Evolutionary conservation across 768 basidiomycete genomes (phyloP).

Genomic region (Tylopilus sp.): DNA sequence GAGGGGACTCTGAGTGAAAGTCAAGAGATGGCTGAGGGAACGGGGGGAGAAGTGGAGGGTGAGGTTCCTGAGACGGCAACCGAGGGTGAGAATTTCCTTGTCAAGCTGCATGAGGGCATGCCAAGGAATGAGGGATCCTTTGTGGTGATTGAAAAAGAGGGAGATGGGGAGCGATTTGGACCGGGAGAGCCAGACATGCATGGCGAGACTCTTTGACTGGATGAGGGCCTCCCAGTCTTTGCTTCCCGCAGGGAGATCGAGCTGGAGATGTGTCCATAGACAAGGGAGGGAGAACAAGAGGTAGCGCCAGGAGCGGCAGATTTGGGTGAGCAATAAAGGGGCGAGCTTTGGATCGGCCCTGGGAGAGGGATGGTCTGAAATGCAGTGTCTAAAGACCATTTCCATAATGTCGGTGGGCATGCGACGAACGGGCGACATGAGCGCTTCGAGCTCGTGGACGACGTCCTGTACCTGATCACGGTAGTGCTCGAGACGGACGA

Average conservation of each 20-base stretch:
- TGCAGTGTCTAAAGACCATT: conserved; percentile 24
- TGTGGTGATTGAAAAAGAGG: conserved; percentile 21
- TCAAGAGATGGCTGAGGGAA: conserved; percentile 26
- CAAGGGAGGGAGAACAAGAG: conserved; percentile 28
- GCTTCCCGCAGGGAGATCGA: conserved; percentile 21
- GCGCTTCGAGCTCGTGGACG: conserved; percentile 25
- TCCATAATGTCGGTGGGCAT: conserved; percentile 31
- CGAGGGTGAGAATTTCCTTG: conserved; percentile 26
- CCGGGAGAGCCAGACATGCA: conserved; percentile 30
- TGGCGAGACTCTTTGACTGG: conserved; percentile 25
- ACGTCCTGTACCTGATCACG: conserved; percentile 7
- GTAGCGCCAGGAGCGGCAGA: conserved; percentile 31
- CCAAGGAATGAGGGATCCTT: conserved; percentile 22
- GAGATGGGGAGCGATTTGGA: conserved; percentile 29
- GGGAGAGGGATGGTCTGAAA: conserved; percentile 8
- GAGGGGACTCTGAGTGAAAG: conserved; percentile 24
- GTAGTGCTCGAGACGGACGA: conserved; percentile 18
- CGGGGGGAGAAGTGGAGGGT: conserved; percentile 20
- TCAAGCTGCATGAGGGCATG: conserved; percentile 29
- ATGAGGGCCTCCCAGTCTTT: conserved; percentile 25
- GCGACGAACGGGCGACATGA: conserved; percentile 29
- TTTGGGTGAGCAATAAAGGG: conserved; percentile 27
- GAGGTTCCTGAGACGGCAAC: conserved; percentile 19
- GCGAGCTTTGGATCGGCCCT: conserved; percentile 12
- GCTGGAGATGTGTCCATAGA: conserved; percentile 22